phyloP scores from a whole-genome alignment of 1,284 basidiomycete species.

The Melampsora abietis-canadensis region DNA sequence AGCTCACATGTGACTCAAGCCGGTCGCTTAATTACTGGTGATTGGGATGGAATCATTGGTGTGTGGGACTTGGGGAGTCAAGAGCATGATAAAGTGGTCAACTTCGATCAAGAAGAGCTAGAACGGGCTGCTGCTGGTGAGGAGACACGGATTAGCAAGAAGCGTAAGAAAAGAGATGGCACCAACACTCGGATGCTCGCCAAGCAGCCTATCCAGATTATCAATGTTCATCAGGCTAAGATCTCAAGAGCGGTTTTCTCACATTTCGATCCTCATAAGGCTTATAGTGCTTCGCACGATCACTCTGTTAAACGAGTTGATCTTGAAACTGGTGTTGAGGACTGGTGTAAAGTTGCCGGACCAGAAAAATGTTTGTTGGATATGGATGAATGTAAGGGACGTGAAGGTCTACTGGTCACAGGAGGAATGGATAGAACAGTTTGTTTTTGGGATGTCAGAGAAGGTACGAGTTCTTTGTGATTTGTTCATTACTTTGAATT shows the following conservation, averaged over 20 bases:
- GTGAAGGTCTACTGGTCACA: conserved; percentile 55
- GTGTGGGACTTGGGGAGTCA: conserved; percentile 60
- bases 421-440: conserved; percentile 58
- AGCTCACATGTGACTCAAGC: conserved; percentile 55
- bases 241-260: conserved; percentile 66
- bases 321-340: conserved; percentile 55
- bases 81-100: conserved; percentile 64
- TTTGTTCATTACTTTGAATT: conserved; percentile 51
- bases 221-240: conserved; percentile 70
- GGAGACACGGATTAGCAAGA: conserved; percentile 34
- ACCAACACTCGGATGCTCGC: conserved; percentile 48
- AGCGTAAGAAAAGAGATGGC: conserved; percentile 29
- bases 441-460: conserved; percentile 58
- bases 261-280: conserved; percentile 44
- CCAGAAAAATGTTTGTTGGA: conserved; percentile 56
- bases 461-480: conserved; percentile 48
- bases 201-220: conserved; percentile 65
- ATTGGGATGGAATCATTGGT: conserved; percentile 76
- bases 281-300: conserved; percentile 55
- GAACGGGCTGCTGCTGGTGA: conserved; percentile 48
- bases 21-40: conserved; percentile 65
- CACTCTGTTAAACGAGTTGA: conserved; percentile 58
- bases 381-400: conserved; percentile 54
- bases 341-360: conserved; percentile 65
- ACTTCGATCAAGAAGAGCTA: conserved; percentile 56